A percentile compares a stretch with the other conserved stretches of the same genome.
Evolutionary conservation across 768 basidiomycete species (phyloP).

Genomic region (Leucosporidium creatinivorum): DNA sequence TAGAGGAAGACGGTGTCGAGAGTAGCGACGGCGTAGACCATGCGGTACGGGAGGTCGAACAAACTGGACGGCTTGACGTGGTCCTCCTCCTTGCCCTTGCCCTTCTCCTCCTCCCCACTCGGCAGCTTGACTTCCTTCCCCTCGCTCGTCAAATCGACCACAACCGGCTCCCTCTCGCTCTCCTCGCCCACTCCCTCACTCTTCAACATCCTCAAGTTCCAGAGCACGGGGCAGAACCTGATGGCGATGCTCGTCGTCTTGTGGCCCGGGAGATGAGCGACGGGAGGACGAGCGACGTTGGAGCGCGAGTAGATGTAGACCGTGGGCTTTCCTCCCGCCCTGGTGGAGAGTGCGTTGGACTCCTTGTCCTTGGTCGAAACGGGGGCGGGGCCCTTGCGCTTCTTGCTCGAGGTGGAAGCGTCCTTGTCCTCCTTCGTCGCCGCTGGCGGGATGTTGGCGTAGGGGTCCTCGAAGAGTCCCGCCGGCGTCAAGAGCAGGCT

Average conservation of each 20-base stretch:
- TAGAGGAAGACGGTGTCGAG: slow-evolving; percentile 93
- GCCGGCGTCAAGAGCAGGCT: slow-evolving; percentile 89
- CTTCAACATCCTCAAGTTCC: slow-evolving; percentile 65
- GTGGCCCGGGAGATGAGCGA: slow-evolving; percentile 92
- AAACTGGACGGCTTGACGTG: slow-evolving; percentile 50
- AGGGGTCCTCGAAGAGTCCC: slow-evolving; percentile 91
- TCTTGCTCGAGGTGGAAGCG: slow-evolving; percentile 17
- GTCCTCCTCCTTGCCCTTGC: slow-evolving; percentile 1
- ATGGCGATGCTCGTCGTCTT: slow-evolving; percentile 93
- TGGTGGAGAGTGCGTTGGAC: not conserved
- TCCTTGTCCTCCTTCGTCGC: slow-evolving; percentile 6
- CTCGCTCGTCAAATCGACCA: slow-evolving; percentile 5
- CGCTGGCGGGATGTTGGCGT: slow-evolving; percentile 41
- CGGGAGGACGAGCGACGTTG: slow-evolving; percentile 84
- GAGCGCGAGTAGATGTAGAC: slow-evolving; percentile 86
- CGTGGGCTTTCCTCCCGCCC: not conserved
- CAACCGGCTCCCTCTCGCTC: slow-evolving; percentile 10
- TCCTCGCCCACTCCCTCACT: slow-evolving; percentile 37
- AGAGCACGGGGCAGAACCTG: slow-evolving; percentile 83
- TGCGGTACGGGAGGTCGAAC: slow-evolving; percentile 84
- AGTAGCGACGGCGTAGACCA: slow-evolving; percentile 90
- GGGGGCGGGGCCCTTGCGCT: slow-evolving; percentile 4
- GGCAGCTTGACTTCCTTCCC: too few relatives aligned
- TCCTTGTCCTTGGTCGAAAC: slow-evolving; percentile 6
- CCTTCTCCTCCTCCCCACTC: too few relatives aligned